Conservation (phyloP, 2,329 filamentous ascomycete species). For the Pseudopithomyces maydicus region DNA sequence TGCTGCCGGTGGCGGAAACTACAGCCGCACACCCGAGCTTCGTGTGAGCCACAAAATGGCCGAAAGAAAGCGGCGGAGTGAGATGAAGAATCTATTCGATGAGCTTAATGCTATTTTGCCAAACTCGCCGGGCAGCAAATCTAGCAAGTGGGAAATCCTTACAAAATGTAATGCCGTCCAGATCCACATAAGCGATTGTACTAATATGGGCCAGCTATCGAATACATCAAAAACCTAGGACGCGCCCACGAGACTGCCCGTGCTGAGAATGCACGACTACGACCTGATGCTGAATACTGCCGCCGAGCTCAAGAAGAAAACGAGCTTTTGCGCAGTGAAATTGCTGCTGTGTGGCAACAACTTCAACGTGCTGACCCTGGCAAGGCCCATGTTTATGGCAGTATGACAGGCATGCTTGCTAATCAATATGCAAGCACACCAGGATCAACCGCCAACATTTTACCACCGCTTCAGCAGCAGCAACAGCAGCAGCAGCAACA, state of each 20-base stretch:
- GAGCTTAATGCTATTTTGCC: conserved; percentile 78
- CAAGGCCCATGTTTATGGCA: conserved; percentile 54
- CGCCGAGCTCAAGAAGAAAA: conserved; percentile 54
- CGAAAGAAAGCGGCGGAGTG: conserved; percentile 79
- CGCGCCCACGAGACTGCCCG: conserved; percentile 46
- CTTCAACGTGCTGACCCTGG: conserved; percentile 53
- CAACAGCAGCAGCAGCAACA: conserved; percentile 8
- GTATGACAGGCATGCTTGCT: conserved; percentile 50
- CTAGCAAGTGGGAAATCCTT: conserved; percentile 87
- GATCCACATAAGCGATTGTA: no score
- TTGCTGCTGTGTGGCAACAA: conserved; percentile 52
- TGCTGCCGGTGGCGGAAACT: conserved; percentile 68
- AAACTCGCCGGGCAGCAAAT: conserved; percentile 80
- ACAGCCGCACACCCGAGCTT: conserved; percentile 81
- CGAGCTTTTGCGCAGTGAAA: conserved; percentile 52
- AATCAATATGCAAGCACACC: conserved; percentile 43
- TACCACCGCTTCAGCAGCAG: conserved; percentile 41
- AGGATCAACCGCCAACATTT: conserved; percentile 33
- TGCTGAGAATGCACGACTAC: conserved; percentile 48
- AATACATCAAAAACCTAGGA: conserved; percentile 52
- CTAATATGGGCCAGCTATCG: conserved; percentile 48
- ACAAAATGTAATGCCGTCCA: conserved; percentile 71
- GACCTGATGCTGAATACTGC: conserved; percentile 50
- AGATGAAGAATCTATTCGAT: conserved; percentile 89
- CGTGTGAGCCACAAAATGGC: conserved; percentile 85